Evolutionary conservation across 495 filamentous ascomycete genomes (phyloP).

Genomic region (Penicillium turbatum): DNA sequence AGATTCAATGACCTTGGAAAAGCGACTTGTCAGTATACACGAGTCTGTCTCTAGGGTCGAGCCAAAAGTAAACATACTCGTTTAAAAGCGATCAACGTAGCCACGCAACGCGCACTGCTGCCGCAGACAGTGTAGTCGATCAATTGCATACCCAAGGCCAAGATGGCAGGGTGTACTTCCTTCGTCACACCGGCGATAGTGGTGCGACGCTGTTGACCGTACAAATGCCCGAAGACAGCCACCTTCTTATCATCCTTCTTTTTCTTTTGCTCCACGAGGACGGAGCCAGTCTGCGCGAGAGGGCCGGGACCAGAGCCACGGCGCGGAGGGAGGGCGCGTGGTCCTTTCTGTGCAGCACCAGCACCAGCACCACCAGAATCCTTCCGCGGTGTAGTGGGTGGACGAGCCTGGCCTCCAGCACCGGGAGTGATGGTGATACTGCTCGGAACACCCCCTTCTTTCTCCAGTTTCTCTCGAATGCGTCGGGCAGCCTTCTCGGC

Average conservation of each 20-base stretch:
- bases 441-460: conserved; percentile 30
- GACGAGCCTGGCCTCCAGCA: conserved; percentile 17
- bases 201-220: conserved; percentile 67
- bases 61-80: conserved; percentile 51
- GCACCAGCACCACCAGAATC: conserved; percentile 21
- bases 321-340: conserved; percentile 33
- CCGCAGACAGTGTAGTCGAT: conserved; percentile 84
- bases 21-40: conserved; percentile 5
- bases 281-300: conserved; percentile 30
- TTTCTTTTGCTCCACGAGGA: conserved; percentile 32
- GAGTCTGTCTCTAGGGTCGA: neutral
- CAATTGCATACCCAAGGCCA: conserved; percentile 85
- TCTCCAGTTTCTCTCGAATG: conserved; percentile 54
- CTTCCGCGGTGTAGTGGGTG: conserved; percentile 45
- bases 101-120: conserved; percentile 81
- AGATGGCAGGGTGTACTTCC: conserved; percentile 84
- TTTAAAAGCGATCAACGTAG: conserved; percentile 84
- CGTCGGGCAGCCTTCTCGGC: conserved; percentile 74
- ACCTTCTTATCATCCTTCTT: conserved; percentile 65
- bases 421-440: conserved; percentile 22
- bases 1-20: conserved; percentile 72
- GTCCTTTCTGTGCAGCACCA: conserved; percentile 33
- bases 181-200: conserved; percentile 72
- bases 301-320: conserved; percentile 44
- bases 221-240: conserved; percentile 79